These are phyloP conservation scores for Xylariaceae sp. DNA, from an alignment of 2,329 filamentous ascomycete species.

Conservation along the genomic window DNA sequence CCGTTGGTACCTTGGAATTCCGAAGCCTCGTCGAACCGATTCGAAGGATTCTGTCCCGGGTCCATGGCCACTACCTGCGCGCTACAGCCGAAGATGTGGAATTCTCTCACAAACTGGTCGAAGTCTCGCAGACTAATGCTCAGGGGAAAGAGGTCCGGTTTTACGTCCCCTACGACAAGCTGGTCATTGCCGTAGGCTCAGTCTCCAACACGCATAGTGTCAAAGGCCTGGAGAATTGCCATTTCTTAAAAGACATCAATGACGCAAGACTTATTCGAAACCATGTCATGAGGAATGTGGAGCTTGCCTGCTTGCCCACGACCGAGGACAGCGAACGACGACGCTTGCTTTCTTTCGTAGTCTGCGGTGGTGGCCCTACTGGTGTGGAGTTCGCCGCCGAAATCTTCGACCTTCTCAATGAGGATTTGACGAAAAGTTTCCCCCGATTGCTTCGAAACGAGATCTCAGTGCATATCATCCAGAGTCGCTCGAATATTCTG, in stretches of 20 bases:
- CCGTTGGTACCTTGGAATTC: slow-evolving; percentile 88
- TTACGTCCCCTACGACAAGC: slow-evolving; percentile 95
- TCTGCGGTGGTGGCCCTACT: slow-evolving; percentile 91
- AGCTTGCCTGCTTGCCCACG: slow-evolving; percentile 86
- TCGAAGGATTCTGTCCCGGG: slow-evolving; percentile 69
- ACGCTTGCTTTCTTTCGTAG: slow-evolving; percentile 87
- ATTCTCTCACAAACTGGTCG: slow-evolving; percentile 85
- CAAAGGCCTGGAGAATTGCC: slow-evolving; percentile 86
- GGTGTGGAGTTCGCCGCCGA: slow-evolving; percentile 98
- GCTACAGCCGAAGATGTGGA: slow-evolving; percentile 84
- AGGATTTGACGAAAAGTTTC: slow-evolving; percentile 79
- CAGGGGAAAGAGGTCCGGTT: slow-evolving; percentile 72
- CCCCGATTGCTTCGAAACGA: slow-evolving; percentile 90
- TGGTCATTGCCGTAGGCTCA: slow-evolving; percentile 87
- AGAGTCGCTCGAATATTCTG: slow-evolving; percentile 88
- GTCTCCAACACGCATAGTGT: slow-evolving; percentile 94
- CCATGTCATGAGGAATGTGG: slow-evolving; percentile 80
- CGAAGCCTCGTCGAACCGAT: slow-evolving; percentile 91
- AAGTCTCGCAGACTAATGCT: slow-evolving; percentile 69
- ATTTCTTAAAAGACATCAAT: slow-evolving; percentile 91
- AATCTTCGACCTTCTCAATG: slow-evolving; percentile 91
- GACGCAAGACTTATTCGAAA: slow-evolving; percentile 89
- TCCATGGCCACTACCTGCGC: slow-evolving; percentile 85
- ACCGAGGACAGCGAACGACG: slow-evolving; percentile 82
- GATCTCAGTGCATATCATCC: slow-evolving; percentile 95